phyloP scores from a whole-genome alignment of 2,329 filamentous ascomycete genomes.

The Botryotinia convoluta region DNA sequence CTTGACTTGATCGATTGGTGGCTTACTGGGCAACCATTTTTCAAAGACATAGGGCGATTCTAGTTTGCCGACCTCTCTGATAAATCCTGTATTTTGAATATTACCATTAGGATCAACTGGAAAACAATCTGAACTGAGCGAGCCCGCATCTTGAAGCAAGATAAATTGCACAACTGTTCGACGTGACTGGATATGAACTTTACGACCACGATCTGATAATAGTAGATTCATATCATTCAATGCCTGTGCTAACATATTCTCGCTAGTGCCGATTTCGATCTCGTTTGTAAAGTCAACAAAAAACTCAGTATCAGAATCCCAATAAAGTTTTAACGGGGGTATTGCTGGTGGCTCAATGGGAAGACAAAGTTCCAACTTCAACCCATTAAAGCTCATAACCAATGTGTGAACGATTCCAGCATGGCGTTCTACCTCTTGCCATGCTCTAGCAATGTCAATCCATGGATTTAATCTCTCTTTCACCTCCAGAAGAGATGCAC shows the following conservation, averaged over 20 bases:
- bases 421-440: conserved; percentile 66
- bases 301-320: conserved; percentile 33
- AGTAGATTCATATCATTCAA: conserved; percentile 28
- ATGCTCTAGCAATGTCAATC: conserved; percentile 38
- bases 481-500: conserved; percentile 40
- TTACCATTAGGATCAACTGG: neutral
- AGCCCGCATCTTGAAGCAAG: neutral
- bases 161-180: conserved; percentile 28
- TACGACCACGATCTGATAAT: conserved; percentile 28
- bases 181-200: conserved; percentile 27
- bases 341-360: conserved; percentile 28
- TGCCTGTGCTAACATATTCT: conserved; percentile 1
- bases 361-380: conserved; percentile 26
- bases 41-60: conserved; percentile 41
- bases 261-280: neutral
- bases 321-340: conserved; percentile 32
- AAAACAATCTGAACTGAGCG: neutral
- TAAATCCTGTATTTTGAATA: conserved; percentile 23
- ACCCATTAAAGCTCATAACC: conserved; percentile 15
- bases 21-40: conserved; percentile 45
- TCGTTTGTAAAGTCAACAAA: conserved; percentile 7
- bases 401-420: conserved; percentile 37
- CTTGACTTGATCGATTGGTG: conserved; percentile 43
- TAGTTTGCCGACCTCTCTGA: conserved; percentile 28
- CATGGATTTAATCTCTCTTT: conserved; percentile 41